Percentiles rank a stretch among this genome's conserved stretches.
Conservation (phyloP, 1,139 yeast species). For the Magnusiomyces suaveolens region DNA sequence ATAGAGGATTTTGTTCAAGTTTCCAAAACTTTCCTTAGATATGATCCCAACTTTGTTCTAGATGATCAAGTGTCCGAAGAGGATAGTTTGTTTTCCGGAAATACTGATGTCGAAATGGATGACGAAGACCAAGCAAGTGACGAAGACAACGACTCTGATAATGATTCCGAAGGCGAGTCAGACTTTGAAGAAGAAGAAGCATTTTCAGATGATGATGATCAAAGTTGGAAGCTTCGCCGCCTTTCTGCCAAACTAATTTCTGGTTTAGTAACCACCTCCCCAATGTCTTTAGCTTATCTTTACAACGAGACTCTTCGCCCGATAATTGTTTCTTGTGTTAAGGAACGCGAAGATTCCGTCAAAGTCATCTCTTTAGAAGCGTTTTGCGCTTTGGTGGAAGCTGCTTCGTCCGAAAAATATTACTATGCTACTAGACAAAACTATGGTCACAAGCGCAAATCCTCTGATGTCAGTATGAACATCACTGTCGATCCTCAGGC, state of each 20-base stretch:
- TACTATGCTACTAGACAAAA: conserved; percentile 21
- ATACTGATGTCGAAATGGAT: conserved; percentile 12
- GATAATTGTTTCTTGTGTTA: conserved; percentile 27
- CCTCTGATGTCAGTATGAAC: conserved; percentile 30
- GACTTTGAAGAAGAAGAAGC: conserved; percentile 39
- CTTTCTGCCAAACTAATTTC: conserved; percentile 42
- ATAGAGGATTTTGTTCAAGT: conserved; percentile 32
- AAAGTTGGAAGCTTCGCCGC: conserved; percentile 62
- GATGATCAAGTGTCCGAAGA: conserved; percentile 33
- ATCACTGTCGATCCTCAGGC: conserved; percentile 24
- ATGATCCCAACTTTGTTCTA: conserved; percentile 48
- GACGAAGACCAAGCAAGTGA: conserved; percentile 14
- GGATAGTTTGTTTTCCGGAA: conserved; percentile 27
- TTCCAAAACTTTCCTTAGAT: conserved; percentile 39
- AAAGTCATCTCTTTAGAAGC: conserved; percentile 31
- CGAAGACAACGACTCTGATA: conserved; percentile 18
- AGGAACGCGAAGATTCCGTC: conserved; percentile 35
- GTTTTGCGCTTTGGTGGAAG: conserved; percentile 22
- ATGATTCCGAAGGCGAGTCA: conserved; percentile 34
- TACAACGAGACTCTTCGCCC: conserved; percentile 23
- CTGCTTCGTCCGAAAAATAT: conserved; percentile 25
- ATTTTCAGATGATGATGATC: conserved; percentile 43
- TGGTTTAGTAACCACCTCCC: conserved; percentile 36
- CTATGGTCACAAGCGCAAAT: conserved; percentile 27
- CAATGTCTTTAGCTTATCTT: conserved; percentile 18